Evolutionary conservation across 441 rosid genomes (phyloP).

Genomic region (Populus hybrid): DNA sequence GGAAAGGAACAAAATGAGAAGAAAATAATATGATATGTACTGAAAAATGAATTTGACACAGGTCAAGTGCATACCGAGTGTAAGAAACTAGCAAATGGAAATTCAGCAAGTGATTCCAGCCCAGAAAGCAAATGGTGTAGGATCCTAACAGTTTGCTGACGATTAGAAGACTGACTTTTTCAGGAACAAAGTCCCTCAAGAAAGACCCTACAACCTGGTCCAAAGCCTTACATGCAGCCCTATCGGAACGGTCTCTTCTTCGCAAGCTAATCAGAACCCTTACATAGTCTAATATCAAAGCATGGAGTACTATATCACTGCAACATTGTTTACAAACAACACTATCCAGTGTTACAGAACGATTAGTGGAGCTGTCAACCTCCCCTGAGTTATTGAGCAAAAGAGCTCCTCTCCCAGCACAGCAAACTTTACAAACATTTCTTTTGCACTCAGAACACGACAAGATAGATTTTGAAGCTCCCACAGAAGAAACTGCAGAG

Average conservation of each 20-base stretch:
- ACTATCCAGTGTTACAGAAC: conserved; percentile 51
- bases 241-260: conserved; percentile 71
- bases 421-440: conserved; percentile 83
- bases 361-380: conserved; percentile 48
- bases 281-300: conserved; percentile 76
- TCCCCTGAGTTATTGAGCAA: conserved; percentile 64
- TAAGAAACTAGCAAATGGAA: conserved; percentile 85
- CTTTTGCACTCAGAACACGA: conserved; percentile 69
- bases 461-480: conserved; percentile 45
- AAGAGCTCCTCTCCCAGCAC: conserved; percentile 93
- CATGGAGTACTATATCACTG: conserved; percentile 66
- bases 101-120: conserved; percentile 89
- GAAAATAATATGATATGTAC: conserved; percentile 6
- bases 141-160: conserved; percentile 30
- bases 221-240: conserved; percentile 68
- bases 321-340: conserved; percentile 82
- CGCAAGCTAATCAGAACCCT: conserved; percentile 83
- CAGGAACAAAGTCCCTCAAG: conserved; percentile 37
- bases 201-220: conserved; percentile 57
- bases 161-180: conserved; percentile 38
- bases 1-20: background rate
- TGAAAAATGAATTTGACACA: too few relatives aligned
- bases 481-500: conserved; percentile 36
- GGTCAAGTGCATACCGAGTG: conserved; percentile 42
- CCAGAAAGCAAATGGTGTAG: conserved; percentile 54